Evolutionary conservation across 768 basidiomycete genomes (phyloP).

Genomic region (Leccinum longicurvipes): DNA sequence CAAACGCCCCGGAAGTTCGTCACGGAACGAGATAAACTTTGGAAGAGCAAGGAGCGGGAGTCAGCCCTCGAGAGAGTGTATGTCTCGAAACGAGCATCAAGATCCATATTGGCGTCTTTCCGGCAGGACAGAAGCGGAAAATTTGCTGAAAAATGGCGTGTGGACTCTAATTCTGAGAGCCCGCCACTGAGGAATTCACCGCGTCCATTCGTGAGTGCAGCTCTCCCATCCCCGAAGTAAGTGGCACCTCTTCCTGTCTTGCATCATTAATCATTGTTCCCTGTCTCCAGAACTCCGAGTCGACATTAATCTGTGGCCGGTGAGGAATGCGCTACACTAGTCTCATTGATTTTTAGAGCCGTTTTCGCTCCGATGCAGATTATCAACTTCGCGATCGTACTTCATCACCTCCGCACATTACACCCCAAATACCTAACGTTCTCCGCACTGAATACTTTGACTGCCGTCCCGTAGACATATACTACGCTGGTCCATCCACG

Average conservation of each 20-base stretch:
- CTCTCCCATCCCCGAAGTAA: too few relatives aligned
- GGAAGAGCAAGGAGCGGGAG: constrained; percentile 24
- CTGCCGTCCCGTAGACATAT: constrained; percentile 58
- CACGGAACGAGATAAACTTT: constrained; percentile 26
- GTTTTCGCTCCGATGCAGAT: constrained; percentile 76
- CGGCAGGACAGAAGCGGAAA: constrained; percentile 25
- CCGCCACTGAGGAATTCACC: constrained; percentile 14
- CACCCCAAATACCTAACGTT: constrained; percentile 87
- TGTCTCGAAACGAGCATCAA: constrained; percentile 15
- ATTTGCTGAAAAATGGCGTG: constrained; percentile 29
- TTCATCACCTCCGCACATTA: constrained; percentile 73
- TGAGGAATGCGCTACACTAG: constrained; percentile 24
- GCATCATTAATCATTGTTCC: background rate
- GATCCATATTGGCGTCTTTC: constrained; percentile 12
- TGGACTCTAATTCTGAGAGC: constrained; percentile 22
- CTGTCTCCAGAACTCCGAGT: constrained; percentile 57
- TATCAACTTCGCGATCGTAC: constrained; percentile 76
- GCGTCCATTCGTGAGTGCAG: constrained; percentile 21
- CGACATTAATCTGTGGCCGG: constrained; percentile 78
- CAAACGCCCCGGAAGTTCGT: constrained; percentile 20
- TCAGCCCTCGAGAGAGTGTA: constrained; percentile 16
- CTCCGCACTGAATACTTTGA: constrained; percentile 74
- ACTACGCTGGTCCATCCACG: constrained; percentile 56
- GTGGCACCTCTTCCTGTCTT: background rate
- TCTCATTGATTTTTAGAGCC: constrained; percentile 39